phyloP scores from a whole-genome alignment of 139 green algal species.

The Ulvella scutata region DNA sequence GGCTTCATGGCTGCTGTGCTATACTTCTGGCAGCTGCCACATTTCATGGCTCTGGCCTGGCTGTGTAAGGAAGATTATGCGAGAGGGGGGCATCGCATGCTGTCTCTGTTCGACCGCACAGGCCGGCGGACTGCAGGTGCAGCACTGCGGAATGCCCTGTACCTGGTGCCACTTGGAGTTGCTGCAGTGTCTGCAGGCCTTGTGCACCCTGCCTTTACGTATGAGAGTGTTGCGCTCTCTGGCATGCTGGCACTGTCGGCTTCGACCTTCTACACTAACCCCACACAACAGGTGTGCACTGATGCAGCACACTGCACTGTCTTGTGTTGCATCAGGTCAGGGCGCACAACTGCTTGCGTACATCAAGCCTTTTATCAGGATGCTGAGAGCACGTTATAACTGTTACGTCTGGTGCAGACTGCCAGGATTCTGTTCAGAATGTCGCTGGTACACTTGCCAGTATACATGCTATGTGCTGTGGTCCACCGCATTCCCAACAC shows the following conservation, averaged over 20 bases:
- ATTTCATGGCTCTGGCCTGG: conserved; percentile 96
- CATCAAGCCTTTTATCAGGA: conserved; percentile 4
- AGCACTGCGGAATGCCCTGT: conserved; percentile 74
- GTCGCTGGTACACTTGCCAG: conserved; percentile 80
- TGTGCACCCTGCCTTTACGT: conserved; percentile 55
- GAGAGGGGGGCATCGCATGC: conserved; percentile 68
- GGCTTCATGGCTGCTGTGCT: conserved; percentile 45
- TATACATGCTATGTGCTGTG: conserved; percentile 67
- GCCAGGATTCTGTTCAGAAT: conserved; percentile 73
- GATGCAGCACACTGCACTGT: too few species aligned
- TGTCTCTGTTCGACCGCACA: conserved; percentile 66
- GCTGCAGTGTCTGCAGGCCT: conserved; percentile 40
- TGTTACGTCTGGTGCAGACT: conserved; percentile 5
- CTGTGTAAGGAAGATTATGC: conserved; percentile 83
- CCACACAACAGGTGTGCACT: conserved; percentile 8
- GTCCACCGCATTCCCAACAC: conserved; percentile 60
- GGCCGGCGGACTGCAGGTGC: conserved; percentile 63
- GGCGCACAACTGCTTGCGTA: too few species aligned
- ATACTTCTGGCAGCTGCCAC: conserved; percentile 93
- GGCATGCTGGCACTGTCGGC: conserved; percentile 44
- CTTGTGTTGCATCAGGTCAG: too few species aligned
- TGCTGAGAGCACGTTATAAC: too few species aligned
- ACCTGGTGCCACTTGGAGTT: conserved; percentile 72
- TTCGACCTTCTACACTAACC: conserved; percentile 46
- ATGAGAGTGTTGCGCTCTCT: conserved; percentile 44